These are phyloP conservation scores for Aureobasidium sp. DNA, from an alignment of 2,329 filamentous ascomycete species.

Conservation along the genomic window DNA sequence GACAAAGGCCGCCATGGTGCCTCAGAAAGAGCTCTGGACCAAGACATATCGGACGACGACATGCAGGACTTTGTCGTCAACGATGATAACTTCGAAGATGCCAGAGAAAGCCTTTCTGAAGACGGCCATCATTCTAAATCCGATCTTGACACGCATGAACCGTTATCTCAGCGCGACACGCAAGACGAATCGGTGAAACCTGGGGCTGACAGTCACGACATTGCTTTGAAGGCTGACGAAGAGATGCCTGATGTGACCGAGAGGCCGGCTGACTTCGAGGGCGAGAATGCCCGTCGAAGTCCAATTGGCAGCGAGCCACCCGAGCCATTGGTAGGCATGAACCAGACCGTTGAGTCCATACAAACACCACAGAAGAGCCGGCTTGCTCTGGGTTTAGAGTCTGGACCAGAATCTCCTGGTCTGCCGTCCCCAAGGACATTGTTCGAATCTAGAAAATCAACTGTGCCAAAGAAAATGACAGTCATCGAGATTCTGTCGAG, in stretches of 20 bases:
- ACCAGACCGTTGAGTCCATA: neutral
- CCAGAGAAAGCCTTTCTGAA: neutral
- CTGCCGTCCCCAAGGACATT: neutral
- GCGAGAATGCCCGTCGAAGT: neutral
- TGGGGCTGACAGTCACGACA: neutral
- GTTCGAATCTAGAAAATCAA: neutral
- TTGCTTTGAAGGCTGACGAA: neutral
- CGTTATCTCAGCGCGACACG: neutral
- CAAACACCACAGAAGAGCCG: neutral
- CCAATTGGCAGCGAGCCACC: neutral
- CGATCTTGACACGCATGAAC: neutral
- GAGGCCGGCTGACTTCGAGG: neutral
- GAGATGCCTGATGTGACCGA: neutral
- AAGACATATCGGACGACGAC: neutral
- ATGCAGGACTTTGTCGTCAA: constrained; percentile 10
- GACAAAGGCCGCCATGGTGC: neutral
- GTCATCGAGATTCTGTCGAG: neutral
- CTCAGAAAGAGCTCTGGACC: neutral
- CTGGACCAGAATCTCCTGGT: neutral
- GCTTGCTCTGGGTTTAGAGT: no score
- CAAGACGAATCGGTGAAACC: neutral
- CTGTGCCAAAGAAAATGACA: neutral
- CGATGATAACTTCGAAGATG: constrained; percentile 4
- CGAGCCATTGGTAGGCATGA: no score
- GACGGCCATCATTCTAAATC: neutral